Evolutionary conservation across 2,329 filamentous ascomycete species (phyloP).

Genomic region (Talaromyces sp.): DNA sequence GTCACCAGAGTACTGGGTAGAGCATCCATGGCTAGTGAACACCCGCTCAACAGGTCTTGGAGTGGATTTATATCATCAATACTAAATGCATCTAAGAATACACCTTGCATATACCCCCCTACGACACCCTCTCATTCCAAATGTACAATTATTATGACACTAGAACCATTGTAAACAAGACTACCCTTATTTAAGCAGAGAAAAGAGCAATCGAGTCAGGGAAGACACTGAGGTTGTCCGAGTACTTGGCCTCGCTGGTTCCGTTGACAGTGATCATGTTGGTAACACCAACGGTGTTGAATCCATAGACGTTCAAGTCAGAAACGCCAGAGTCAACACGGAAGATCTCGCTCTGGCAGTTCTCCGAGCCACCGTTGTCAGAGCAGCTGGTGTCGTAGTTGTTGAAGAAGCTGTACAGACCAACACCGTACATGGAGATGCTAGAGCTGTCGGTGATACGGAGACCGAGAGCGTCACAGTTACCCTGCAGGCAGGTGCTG

Average conservation of each 20-base stretch:
- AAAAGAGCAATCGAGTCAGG: conserved; percentile 41
- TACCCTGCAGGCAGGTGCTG: conserved; percentile 22
- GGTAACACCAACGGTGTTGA: conserved; percentile 43
- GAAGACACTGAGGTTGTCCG: conserved; percentile 45
- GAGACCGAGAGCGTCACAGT: conserved; percentile 45
- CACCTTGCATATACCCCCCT: neutral
- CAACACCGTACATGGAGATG: conserved; percentile 48
- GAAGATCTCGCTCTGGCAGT: conserved; percentile 48
- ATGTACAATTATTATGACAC: neutral
- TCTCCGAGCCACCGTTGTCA: conserved; percentile 29
- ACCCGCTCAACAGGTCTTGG: neutral
- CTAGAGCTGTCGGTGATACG: conserved; percentile 40
- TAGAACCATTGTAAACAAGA: neutral
- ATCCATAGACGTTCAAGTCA: conserved; percentile 35
- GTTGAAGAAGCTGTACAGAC: conserved; percentile 52
- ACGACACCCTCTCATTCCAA: neutral
- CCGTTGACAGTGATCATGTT: conserved; percentile 44
- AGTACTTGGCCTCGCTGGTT: conserved; percentile 36
- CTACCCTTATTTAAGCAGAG: neutral
- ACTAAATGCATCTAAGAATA: neutral
- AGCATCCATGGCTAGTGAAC: neutral
- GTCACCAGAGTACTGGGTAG: neutral
- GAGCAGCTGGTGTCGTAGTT: conserved; percentile 45
- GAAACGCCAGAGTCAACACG: conserved; percentile 35
- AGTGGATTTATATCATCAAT: neutral